phyloP scores from a whole-genome alignment of 2,329 filamentous ascomycete species.

The Monosporascus sp. region DNA sequence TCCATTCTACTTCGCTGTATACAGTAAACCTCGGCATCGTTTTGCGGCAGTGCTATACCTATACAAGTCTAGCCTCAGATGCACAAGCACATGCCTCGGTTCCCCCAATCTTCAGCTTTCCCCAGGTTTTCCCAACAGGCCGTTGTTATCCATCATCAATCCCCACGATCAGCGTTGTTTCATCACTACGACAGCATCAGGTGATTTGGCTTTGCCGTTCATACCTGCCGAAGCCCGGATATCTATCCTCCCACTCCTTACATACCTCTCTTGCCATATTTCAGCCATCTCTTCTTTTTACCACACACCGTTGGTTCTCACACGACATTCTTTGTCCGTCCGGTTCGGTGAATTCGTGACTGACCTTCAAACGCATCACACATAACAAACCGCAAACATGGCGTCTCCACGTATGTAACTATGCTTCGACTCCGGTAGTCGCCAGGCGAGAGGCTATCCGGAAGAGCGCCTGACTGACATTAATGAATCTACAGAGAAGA shows the following conservation, averaged over 20 bases:
- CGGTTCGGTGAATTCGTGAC: neutral
- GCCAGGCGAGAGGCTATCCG: neutral
- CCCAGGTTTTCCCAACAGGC: neutral
- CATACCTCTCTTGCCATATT: neutral
- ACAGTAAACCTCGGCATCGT: too few relatives aligned
- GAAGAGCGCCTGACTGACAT: slow-evolving; percentile 10
- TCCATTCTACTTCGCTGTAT: too few relatives aligned
- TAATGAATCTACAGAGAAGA: slow-evolving; percentile 56
- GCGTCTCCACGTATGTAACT: slow-evolving; percentile 26
- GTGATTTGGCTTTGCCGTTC: neutral
- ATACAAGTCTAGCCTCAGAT: too few relatives aligned
- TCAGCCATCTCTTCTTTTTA: neutral
- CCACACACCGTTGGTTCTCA: neutral
- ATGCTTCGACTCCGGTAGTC: slow-evolving; percentile 1
- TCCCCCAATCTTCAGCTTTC: neutral
- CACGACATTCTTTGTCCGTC: neutral
- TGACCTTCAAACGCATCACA: neutral
- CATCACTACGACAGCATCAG: too few relatives aligned
- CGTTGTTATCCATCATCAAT: neutral
- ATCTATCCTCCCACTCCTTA: neutral
- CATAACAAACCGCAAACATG: slow-evolving; percentile 18
- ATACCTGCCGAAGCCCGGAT: neutral
- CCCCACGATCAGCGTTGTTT: neutral
- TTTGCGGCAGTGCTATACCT: too few relatives aligned
- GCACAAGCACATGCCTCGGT: neutral